Evolutionary conservation across 768 basidiomycete species (phyloP).

Genomic region (Collybia sordida): DNA sequence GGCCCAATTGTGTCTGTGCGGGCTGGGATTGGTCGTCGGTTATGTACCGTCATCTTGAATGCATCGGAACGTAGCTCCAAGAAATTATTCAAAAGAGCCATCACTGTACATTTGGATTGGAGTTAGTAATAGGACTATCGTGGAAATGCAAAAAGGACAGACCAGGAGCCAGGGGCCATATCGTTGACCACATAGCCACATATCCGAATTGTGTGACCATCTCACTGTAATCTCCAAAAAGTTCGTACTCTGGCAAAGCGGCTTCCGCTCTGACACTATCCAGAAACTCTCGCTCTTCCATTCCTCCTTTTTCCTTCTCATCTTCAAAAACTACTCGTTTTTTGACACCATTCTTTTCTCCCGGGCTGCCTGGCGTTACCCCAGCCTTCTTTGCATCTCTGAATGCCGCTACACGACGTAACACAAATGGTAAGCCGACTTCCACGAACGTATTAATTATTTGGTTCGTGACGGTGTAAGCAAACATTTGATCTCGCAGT

Average conservation of each 20-base stretch:
- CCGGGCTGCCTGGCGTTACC: conserved; percentile 11
- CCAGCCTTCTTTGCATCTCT: conserved; percentile 40
- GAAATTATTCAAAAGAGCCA: conserved; percentile 90
- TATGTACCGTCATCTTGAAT: conserved; percentile 89
- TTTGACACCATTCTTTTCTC: conserved; percentile 34
- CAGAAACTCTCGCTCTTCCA: conserved; percentile 78
- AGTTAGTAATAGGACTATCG: too few relatives aligned
- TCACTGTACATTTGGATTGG: conserved; percentile 39
- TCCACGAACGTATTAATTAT: conserved; percentile 76
- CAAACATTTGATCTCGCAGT: conserved; percentile 90
- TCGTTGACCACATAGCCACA: conserved; percentile 87
- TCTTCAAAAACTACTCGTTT: conserved; percentile 76
- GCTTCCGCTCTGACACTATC: conserved; percentile 77
- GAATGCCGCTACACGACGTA: conserved; percentile 56
- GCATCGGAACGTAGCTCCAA: conserved; percentile 92
- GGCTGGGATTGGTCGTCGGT: conserved; percentile 80
- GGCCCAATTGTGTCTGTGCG: conserved; percentile 92
- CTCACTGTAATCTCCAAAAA: conserved; percentile 90
- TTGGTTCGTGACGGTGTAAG: conserved; percentile 89
- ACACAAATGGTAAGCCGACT: conserved; percentile 76
- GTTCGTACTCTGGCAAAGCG: conserved; percentile 74
- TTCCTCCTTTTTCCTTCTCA: conserved; percentile 52
- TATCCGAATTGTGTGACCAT: conserved; percentile 98
- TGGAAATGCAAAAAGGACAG: conserved; percentile 13
- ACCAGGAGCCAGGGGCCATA: conserved; percentile 91